Evolutionary conservation across 306 rosid species (phyloP).

Genomic region (Cicer chorassanicum): DNA sequence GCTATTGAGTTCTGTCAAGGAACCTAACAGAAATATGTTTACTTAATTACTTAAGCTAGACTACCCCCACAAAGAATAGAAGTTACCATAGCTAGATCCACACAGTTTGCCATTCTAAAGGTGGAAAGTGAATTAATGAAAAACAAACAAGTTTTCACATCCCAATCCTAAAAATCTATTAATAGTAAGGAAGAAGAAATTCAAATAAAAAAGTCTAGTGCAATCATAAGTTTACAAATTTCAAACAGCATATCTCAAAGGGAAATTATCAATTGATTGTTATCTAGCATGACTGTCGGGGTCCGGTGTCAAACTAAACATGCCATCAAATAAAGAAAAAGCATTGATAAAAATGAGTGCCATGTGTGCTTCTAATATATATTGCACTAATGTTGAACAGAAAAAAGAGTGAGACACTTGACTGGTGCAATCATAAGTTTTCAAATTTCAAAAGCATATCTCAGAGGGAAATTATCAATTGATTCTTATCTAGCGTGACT

Average conservation of each 20-base stretch:
- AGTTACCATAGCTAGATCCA: neutral
- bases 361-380: neutral
- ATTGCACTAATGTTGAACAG: neutral
- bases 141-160: constrained; percentile 15
- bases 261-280: neutral
- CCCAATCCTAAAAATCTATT: neutral
- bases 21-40: neutral
- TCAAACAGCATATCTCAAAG: constrained; percentile 9
- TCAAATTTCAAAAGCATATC: neutral
- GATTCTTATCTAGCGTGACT: neutral
- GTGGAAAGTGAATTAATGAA: constrained; percentile 3
- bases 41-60: neutral
- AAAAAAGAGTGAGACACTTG: neutral
- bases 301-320: neutral
- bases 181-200: neutral
- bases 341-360: neutral
- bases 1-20: too few relatives aligned
- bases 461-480: neutral
- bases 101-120: neutral
- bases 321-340: neutral
- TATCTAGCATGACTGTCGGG: neutral
- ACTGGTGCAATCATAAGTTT: neutral
- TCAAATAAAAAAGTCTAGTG: neutral
- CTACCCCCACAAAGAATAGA: neutral
- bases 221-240: neutral